A percentile compares a stretch with the other conserved stretches of the same genome.
These are phyloP conservation scores for Raphanus raphanistrum DNA, from an alignment of 345 rosid species.

Conservation along the genomic window DNA sequence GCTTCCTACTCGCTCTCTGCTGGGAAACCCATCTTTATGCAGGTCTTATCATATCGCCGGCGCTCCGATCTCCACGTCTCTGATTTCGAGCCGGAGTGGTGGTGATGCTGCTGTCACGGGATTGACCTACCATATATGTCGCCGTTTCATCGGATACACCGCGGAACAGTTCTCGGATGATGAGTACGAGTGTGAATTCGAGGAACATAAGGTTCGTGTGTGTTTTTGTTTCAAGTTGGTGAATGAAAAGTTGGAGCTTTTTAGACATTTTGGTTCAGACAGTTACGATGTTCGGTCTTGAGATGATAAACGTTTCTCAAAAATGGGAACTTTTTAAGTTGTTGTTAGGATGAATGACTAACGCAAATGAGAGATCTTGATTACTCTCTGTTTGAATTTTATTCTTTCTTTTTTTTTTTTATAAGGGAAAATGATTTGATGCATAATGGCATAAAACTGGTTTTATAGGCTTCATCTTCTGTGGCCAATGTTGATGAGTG, in stretches of 20 bases:
- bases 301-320: background rate
- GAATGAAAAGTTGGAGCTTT: background rate
- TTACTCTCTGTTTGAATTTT: background rate
- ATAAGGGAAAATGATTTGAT: constrained; percentile 1
- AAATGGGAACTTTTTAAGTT: background rate
- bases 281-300: background rate
- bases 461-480: constrained; percentile 81
- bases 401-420: background rate
- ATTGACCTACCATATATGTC: constrained; percentile 18
- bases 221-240: background rate
- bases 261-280: constrained; percentile 10
- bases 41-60: constrained; percentile 7
- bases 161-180: constrained; percentile 94
- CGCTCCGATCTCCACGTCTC: constrained; percentile 28
- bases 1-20: constrained; percentile 28
- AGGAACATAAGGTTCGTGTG: constrained; percentile 64
- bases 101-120: constrained; percentile 26
- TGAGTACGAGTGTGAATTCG: constrained; percentile 86
- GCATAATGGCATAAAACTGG: background rate
- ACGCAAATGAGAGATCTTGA: background rate
- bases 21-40: constrained; percentile 9
- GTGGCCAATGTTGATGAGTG: constrained; percentile 93
- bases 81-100: constrained; percentile 21
- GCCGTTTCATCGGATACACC: constrained; percentile 53
- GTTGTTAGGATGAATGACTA: constrained; percentile 3